These are phyloP conservation scores for Dryadomyces sulphureus DNA, from an alignment of 2,329 filamentous ascomycete genomes.

Conservation along the genomic window DNA sequence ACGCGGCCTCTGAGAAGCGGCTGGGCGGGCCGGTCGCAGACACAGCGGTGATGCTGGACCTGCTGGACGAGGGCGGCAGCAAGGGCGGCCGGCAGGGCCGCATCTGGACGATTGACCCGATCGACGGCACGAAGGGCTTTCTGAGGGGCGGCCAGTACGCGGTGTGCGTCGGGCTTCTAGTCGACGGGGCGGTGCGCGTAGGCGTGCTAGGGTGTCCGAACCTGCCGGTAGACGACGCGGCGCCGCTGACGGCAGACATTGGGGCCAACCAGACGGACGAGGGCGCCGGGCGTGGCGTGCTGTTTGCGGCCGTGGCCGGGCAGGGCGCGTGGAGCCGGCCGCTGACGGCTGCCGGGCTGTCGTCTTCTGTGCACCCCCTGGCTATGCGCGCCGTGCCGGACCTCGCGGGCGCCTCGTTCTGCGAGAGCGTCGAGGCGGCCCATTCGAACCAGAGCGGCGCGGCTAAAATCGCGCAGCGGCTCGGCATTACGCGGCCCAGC, in stretches of 20 bases:
- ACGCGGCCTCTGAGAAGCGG: conserved; percentile 39
- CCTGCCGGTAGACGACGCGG: conserved; percentile 72
- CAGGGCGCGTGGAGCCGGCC: conserved; percentile 70
- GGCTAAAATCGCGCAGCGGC: conserved; percentile 63
- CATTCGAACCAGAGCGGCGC: conserved; percentile 87
- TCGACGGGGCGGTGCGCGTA: conserved; percentile 85
- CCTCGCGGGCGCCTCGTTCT: conserved; percentile 72
- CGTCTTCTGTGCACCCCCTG: conserved; percentile 42
- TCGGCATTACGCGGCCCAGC: conserved; percentile 78
- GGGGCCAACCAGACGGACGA: conserved; percentile 61
- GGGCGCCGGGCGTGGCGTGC: conserved; percentile 64
- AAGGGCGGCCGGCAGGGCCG: conserved; percentile 58
- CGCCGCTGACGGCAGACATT: conserved; percentile 54
- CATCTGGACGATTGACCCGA: conserved; percentile 94
- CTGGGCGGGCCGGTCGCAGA: conserved; percentile 48
- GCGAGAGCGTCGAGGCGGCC: conserved; percentile 86
- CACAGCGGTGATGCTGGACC: conserved; percentile 40
- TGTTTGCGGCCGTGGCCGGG: conserved; percentile 73
- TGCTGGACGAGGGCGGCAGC: conserved; percentile 55
- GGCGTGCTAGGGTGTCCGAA: conserved; percentile 94
- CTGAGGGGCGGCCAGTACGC: conserved; percentile 93
- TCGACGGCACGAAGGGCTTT: conserved; percentile 97
- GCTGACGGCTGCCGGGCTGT: conserved; percentile 41
- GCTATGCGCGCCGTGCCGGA: conserved; percentile 50
- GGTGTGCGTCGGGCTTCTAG: conserved; percentile 81